Evolutionary conservation across 1,284 basidiomycete genomes (phyloP), one percentile per base, ranked within the genome.

Genomic region (Ustilago xerochloae): DNA sequence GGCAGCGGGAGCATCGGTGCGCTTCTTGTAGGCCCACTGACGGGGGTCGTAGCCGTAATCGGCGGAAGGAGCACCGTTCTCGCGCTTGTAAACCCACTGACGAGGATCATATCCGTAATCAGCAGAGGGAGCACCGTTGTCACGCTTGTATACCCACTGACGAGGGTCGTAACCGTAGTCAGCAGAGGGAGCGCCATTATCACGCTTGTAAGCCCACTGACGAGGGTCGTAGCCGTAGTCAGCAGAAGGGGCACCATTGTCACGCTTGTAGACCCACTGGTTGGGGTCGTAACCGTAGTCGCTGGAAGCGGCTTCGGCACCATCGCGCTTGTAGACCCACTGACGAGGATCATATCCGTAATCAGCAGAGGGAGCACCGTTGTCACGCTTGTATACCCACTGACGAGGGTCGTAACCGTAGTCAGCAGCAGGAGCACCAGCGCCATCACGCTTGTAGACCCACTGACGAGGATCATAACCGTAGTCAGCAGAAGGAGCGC

Each of bases 401-500:
- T 58, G 46, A 8, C 22, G 18, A 22, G 46, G 56, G 18, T 49
- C 26, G 3, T 35, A 12, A 13, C 63, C 63, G 12, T 16, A 66
- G 51, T 66, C 63, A n/a, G 13, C 52, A n/a, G 63, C 39, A 22
- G 65, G 59, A 13, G 64, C 59, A 9, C 41, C 64, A 30, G 46
- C 41, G 30, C n/a, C n/a, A n/a, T 39, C 52, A n/a, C 64, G 64
- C 55, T 64, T 63, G 59, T 62, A 62, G 0, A 26, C 16, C 36
- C 29, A 58, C 48, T 58, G 56, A 30, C 35, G 45, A 22, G 60
- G 60, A 16, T 62, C 20, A 15, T 36, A 12, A 8, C 46, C 51
- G 15, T 22, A 55, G 54, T 63, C 53, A 12, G 10, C 54, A 24
- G 61, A n/a, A 15, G 63, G 55, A 10, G 55, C 62, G 15, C 45